Evolutionary conservation across 768 basidiomycete species (phyloP).

Genomic region (Lentinus brumalis): DNA sequence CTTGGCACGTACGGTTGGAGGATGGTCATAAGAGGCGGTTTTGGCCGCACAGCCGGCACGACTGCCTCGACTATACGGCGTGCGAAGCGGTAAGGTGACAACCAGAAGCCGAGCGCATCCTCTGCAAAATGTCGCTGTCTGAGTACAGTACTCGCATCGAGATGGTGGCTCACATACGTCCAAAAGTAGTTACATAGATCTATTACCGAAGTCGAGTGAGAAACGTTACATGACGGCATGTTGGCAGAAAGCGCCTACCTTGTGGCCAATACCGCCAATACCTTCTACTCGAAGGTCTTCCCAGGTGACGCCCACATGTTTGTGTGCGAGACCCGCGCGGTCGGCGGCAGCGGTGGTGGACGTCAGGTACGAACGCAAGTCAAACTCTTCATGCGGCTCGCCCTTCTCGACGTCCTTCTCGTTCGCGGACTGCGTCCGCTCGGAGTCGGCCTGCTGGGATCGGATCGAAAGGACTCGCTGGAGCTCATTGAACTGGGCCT

Average conservation of each 20-base stretch:
- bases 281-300: conserved; percentile 66
- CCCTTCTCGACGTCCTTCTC: conserved; percentile 40
- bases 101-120: conserved; percentile 54
- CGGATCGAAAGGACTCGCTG: conserved; percentile 37
- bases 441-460: conserved; percentile 9
- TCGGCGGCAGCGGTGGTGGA: conserved; percentile 69
- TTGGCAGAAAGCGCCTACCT: conserved; percentile 40
- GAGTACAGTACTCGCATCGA: neutral
- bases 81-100: conserved; percentile 51
- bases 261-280: conserved; percentile 54
- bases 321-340: conserved; percentile 66
- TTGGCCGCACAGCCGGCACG: conserved; percentile 36
- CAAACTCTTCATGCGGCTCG: conserved; percentile 46
- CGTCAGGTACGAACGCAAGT: conserved; percentile 68
- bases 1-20: conserved; percentile 51
- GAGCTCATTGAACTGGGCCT: conserved; percentile 57
- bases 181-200: conserved; percentile 64
- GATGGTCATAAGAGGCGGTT: conserved; percentile 50
- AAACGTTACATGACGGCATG: neutral
- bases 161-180: conserved; percentile 40
- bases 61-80: conserved; percentile 44
- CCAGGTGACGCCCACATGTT: conserved; percentile 80
- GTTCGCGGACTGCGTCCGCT: neutral
- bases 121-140: conserved; percentile 32
- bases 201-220: conserved; percentile 22